phyloP scores from a whole-genome alignment of 192 early-diverging fungal species.

The Coemansia sp. region DNA sequence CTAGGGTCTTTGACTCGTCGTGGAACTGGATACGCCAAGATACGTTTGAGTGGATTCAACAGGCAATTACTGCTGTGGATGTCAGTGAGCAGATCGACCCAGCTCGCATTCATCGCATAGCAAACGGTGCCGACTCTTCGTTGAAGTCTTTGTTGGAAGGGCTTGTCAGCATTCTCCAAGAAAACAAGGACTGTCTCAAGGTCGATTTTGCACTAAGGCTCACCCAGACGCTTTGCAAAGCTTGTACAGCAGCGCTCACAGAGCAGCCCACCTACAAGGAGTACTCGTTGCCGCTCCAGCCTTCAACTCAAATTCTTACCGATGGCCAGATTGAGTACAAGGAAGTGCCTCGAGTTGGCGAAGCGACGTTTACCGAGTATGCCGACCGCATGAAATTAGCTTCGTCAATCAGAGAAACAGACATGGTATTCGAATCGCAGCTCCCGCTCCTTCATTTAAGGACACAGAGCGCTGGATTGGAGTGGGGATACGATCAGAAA shows the following conservation, averaged over 20 bases:
- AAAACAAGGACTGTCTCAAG: neutral
- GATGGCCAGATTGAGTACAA: too few relatives aligned
- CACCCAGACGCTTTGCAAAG: conserved; percentile 66
- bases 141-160: conserved; percentile 87
- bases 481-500: too few relatives aligned
- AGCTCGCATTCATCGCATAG: too few relatives aligned
- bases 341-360: conserved; percentile 69
- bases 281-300: too few relatives aligned
- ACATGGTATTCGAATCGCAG: too few relatives aligned
- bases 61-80: conserved; percentile 68
- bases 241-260: conserved; percentile 69
- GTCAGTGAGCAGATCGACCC: too few relatives aligned
- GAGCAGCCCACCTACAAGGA: conserved; percentile 77
- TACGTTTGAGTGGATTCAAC: conserved; percentile 57
- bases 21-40: conserved; percentile 87
- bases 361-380: conserved; percentile 2
- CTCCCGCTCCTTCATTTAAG: too few relatives aligned
- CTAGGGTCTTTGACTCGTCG: conserved; percentile 86
- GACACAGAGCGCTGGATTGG: too few relatives aligned
- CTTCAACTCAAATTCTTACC: too few relatives aligned
- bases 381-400: neutral
- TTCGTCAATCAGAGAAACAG: neutral
- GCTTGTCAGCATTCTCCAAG: conserved; percentile 59
- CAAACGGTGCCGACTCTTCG: too few relatives aligned
- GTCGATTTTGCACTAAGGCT: conserved; percentile 52